These are phyloP conservation scores for Aspergillus pseudoviridinutans DNA, from an alignment of 2,329 filamentous ascomycete species.

Conservation along the genomic window DNA sequence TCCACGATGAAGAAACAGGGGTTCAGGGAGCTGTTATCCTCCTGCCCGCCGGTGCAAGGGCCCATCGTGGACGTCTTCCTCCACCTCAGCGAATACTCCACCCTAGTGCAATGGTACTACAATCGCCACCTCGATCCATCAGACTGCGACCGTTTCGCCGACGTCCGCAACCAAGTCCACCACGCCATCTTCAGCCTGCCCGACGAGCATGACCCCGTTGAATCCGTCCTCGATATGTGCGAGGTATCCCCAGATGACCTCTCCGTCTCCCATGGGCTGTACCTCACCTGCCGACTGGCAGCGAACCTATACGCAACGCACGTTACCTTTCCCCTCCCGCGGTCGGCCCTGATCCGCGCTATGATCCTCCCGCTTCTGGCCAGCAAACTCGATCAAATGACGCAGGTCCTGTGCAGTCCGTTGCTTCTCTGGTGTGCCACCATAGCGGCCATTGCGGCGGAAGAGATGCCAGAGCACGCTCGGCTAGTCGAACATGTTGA, in stretches of 20 bases:
- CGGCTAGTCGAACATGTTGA: not conserved
- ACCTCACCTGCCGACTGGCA: not conserved
- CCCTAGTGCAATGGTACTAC: conserved; percentile 1
- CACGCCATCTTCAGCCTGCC: conserved; percentile 3
- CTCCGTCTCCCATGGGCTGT: not conserved
- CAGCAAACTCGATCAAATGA: not conserved
- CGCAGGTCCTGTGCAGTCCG: not conserved
- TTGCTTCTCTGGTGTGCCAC: conserved; percentile 1
- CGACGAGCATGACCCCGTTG: not conserved
- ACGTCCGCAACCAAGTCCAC: conserved; percentile 2
- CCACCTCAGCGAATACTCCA: conserved; percentile 4
- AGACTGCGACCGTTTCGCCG: not conserved
- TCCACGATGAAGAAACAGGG: not conserved
- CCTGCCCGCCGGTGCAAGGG: conserved; percentile 1
- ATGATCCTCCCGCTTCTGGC: not conserved
- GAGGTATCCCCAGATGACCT: not conserved
- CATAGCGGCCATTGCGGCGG: not conserved
- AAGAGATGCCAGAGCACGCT: not conserved
- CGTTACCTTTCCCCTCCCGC: conserved; percentile 4
- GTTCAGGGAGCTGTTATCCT: conserved; percentile 1
- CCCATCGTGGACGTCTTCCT: conserved; percentile 1
- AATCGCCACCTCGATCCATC: not conserved
- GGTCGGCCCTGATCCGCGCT: not conserved
- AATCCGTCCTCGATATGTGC: not conserved
- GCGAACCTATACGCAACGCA: not conserved